Evolutionary conservation across 208 protist genomes (phyloP), one percentile per base, ranked within the genome.

Genomic region (Naegleria gruberi): DNA sequence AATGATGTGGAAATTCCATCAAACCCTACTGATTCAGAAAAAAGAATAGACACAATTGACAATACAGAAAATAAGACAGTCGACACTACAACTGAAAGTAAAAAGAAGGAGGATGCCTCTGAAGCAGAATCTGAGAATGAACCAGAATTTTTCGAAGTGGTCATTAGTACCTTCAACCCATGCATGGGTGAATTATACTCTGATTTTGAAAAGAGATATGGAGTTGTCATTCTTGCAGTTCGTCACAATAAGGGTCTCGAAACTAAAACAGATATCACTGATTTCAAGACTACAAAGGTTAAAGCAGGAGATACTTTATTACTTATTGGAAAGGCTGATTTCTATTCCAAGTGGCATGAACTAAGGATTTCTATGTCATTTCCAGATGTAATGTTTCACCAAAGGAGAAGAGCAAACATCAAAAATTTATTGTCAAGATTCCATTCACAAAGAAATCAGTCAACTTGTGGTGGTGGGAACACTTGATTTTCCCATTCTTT

Each of bases 401-500:
- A 77, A 77, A 77, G n/a, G 17, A 77, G 8, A 51, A 51, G 12
- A 77, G 26, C 30, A 77, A 77, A 26, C 1, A 19, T n/a, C 10
- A 37, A 7, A 77, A 77, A 77, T 77, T 77, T 77, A 77, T 77
- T 77, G 17, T 30, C 30, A 77, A 77, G n/a, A 77, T 65, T 65
- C 51, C 51, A 65, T 65, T 65, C 51, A 65, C 51, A 4, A 65
- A 65, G 15, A 65, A 65, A 23, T 12, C 26, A 77, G 26, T 37
- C 34, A 77, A 77, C 34, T 77, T 77, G 34, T 77, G 65, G 65
- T 77, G 65, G 65, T 77, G 65, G 65, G 65, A 77, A 77, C 65
- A 77, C 34, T 77, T 77, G 34, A 77, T 77, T 77, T 77, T 77
- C 30, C 65, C 65, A 77, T 37, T 77, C 19, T 77, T 77, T 77